Evolutionary conservation across 23 red algal species (phyloP), one percentile per base, ranked within the genome.

Genomic region (Gracilaria vermiculophylla): DNA sequence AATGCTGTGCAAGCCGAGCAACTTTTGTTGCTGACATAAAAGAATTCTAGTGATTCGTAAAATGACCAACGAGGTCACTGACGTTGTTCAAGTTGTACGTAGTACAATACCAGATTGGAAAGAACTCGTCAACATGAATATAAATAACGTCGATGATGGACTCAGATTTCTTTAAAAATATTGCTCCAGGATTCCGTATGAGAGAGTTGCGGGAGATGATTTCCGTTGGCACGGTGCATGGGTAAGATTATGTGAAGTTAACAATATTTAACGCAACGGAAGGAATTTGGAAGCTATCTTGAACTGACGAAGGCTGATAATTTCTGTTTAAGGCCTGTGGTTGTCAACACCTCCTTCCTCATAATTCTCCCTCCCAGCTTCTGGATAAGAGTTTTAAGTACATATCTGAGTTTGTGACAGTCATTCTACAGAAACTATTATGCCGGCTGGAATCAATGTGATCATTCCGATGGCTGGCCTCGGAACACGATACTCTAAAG

Each of bases 381-480:
- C 12, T 64, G 4, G 4, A n/a, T n/a, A n/a, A n/a, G n/a, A 34
- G 2, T 35, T 1, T 34, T 64, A 16, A 17, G 1, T 15, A 1
- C 13, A 34, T 11, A 35, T 2, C 9, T 25, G 12, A 64, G 8
- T 73, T 73, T 28, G 10, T 36, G 67, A 24, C 3, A 2, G 28
- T 45, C 0, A 23, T n/a, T 16, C 3, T 19, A 2, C 10, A 47
- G 5, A 23, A 73, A 25, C 17, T 17, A 73, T 7, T 12, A 85
- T 70, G 81, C 13, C 43, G 16, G 54, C 33, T 41, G 67, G 48
- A n/a, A 39, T 88, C 34, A 88, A 74, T 40, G 53, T 88, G 27
- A 44, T 88, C 66, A 77, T 88, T 52, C 83, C 83, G 12, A 88
- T 88, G 83, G 66, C 69, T 27, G 83, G 83, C 39, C 69, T 77